These are phyloP conservation scores for Epichloe sylvatica DNA, from an alignment of 2,329 filamentous ascomycete species.

Conservation along the genomic window DNA sequence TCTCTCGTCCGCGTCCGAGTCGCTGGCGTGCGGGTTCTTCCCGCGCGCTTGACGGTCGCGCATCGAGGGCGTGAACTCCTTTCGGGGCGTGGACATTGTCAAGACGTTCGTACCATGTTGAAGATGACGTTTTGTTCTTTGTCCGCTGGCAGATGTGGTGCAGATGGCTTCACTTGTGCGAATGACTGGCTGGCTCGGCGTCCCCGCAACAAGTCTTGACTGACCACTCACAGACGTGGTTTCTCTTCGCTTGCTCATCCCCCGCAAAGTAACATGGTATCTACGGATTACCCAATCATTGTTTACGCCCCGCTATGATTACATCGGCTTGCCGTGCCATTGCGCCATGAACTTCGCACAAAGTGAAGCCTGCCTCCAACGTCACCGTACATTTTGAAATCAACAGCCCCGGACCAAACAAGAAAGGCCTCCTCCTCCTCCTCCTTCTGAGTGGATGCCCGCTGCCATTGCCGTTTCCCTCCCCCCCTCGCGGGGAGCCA, in stretches of 20 bases:
- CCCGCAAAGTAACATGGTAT: background rate
- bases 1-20: constrained; percentile 3
- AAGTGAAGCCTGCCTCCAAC: background rate
- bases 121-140: no score
- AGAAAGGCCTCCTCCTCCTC: background rate
- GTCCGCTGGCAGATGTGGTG: no score
- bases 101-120: no score
- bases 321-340: background rate
- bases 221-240: background rate
- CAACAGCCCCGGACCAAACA: no score
- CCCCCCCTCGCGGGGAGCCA: background rate
- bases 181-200: no score
- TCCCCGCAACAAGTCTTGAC: no score
- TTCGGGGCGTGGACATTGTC: no score
- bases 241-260: background rate
- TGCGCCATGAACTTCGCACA: background rate
- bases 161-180: no score
- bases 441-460: background rate
- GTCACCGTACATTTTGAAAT: no score
- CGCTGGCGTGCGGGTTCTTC: constrained; percentile 35
- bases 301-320: background rate
- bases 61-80: constrained; percentile 29
- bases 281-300: background rate
- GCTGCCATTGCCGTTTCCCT: background rate
- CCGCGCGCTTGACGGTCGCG: constrained; percentile 44